Evolutionary conservation across 331 rosid genomes (phyloP), one percentile per base, ranked within the genome.

Genomic region (Quercus lobata): DNA sequence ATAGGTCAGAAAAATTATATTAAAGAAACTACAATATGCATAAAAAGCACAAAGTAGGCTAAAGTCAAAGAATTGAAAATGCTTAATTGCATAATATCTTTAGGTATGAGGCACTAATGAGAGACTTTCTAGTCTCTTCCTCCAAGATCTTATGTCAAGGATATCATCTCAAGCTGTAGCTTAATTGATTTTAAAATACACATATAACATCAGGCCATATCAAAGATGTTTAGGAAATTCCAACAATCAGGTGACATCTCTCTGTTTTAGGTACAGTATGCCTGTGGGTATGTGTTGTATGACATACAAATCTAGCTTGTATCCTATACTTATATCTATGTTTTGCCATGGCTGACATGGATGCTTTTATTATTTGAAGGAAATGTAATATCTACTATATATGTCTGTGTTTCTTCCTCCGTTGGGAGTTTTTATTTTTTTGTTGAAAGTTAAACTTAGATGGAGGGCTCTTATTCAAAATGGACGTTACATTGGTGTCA

Each of bases 31-130:
- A 41, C 49, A 9, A 41, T 41, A 41, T 41, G 49, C 49, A 9
- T 41, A 9, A 41, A 41, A 41, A 41, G 14, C 49, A 41, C 49
- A 41, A 41, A 41, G 49, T 41, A 41, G 14, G 2, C 49, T 41
- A 41, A 41, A 41, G 49, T 9, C 49, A 41, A 41, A 9, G 49
- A 41, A 41, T 9, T 41, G 49, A 41, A 41, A 41, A 41, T 41
- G 49, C 49, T 41, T 8, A 41, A 17, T 25, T 76, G 56, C 77
- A 77, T 3, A 65, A 55, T 81, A 69, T 54, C 34, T 75, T 76
- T 46, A 57, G 35, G 16, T 76, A 11, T 76, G 70, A 68, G 82
- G 57, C 57, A 76, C 56, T 69, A 79, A 60, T 24, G 76, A 7
- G 32, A 29, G 71, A 6, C 21, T 4, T 11, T 68, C 21, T 10